These are phyloP conservation scores for Nicotiana sylvestris DNA, from an alignment of 257 asterid species.

Conservation along the genomic window DNA sequence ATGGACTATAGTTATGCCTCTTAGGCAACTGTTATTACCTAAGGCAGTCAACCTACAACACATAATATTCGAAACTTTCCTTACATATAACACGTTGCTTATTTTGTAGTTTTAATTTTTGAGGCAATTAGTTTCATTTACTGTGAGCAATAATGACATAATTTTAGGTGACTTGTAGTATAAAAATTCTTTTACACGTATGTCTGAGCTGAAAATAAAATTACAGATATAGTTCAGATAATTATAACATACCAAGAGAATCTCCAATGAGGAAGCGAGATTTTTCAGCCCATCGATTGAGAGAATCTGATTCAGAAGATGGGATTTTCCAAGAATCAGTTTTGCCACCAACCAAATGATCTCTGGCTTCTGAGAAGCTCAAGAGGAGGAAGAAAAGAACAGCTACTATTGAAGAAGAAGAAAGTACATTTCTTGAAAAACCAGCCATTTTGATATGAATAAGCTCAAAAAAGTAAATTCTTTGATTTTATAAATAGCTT, in stretches of 20 bases:
- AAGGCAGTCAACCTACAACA: too few relatives aligned
- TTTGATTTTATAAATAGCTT: too few relatives aligned
- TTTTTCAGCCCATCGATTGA: slow-evolving; percentile 66
- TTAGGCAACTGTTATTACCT: too few relatives aligned
- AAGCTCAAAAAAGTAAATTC: neutral
- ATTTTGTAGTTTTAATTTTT: too few relatives aligned
- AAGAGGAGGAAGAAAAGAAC: slow-evolving; percentile 13
- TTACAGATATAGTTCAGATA: neutral
- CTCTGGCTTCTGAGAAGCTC: slow-evolving; percentile 54
- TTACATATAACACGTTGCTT: too few relatives aligned
- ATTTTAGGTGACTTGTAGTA: too few relatives aligned
- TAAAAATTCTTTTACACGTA: too few relatives aligned
- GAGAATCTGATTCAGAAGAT: slow-evolving; percentile 39
- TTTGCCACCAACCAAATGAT: slow-evolving; percentile 55
- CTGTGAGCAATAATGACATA: too few relatives aligned
- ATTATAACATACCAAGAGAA: slow-evolving; percentile 42
- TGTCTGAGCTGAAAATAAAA: neutral
- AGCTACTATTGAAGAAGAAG: slow-evolving; percentile 14
- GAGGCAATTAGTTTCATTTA: too few relatives aligned
- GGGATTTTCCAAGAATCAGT: slow-evolving; percentile 59
- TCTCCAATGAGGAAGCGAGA: slow-evolving; percentile 68
- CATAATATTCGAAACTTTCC: too few relatives aligned
- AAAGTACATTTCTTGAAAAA: slow-evolving; percentile 14
- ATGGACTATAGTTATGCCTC: too few relatives aligned
- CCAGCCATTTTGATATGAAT: slow-evolving; percentile 17